Conservation (phyloP, 1,284 basidiomycete species). For the Athelia sp. region DNA sequence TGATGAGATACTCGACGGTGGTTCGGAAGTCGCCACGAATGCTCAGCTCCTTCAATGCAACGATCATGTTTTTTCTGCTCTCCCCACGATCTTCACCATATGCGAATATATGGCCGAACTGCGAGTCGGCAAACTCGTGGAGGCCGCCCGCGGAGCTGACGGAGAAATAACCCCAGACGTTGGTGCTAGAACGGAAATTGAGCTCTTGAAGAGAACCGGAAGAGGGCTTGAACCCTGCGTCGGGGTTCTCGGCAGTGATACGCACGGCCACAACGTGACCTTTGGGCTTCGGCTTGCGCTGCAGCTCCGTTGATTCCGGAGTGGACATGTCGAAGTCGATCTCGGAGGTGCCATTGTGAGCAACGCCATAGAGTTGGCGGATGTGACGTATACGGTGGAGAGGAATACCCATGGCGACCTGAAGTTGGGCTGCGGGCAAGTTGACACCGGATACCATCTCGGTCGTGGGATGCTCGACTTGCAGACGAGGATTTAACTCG, state of each 20-base stretch:
- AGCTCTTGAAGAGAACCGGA: constrained; percentile 96
- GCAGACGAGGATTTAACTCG: constrained; percentile 98
- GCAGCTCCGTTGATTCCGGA: constrained; percentile 81
- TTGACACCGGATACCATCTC: constrained; percentile 99
- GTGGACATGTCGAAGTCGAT: constrained; percentile 97
- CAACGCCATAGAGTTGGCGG: constrained; percentile 92
- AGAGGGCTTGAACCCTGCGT: constrained; percentile 99
- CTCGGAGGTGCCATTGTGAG: constrained; percentile 80
- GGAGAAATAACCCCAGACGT: constrained; percentile 99
- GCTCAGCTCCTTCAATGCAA: constrained; percentile 96
- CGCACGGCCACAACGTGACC: constrained; percentile 99
- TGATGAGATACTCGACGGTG: constrained; percentile 98
- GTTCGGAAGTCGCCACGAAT: constrained; percentile 99
- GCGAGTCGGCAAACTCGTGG: constrained; percentile 97
- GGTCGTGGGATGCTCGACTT: constrained; percentile 99
- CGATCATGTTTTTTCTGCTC: constrained; percentile 98
- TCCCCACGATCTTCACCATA: constrained; percentile 97
- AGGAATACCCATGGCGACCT: constrained; percentile 98
- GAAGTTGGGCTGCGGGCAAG: constrained; percentile 95
- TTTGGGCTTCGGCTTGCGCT: constrained; percentile 95
- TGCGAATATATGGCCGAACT: constrained; percentile 99
- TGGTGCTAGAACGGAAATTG: constrained; percentile 98
- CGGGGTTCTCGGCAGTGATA: constrained; percentile 99
- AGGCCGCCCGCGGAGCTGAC: constrained; percentile 94
- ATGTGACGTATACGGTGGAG: constrained; percentile 96